These are phyloP conservation scores for Nicotiana attenuata DNA, from an alignment of 257 asterid genomes.

Conservation along the genomic window DNA sequence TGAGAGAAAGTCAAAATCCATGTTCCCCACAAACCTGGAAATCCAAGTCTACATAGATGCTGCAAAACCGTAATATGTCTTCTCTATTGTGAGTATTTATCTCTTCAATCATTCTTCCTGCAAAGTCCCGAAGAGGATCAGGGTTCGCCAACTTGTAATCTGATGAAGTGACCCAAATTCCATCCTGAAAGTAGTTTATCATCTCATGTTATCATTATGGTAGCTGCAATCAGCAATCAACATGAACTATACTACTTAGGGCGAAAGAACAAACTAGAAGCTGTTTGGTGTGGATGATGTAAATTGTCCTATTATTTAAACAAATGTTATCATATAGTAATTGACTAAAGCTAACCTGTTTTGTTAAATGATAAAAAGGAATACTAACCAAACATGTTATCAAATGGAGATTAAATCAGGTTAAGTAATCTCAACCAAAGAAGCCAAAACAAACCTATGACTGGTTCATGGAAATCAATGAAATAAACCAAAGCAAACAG, in stretches of 20 bases:
- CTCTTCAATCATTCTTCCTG: conserved; percentile 71
- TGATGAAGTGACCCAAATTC: conserved; percentile 59
- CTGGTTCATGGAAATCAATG: background rate
- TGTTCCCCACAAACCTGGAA: conserved; percentile 55
- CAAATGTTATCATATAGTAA: background rate
- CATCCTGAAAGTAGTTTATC: conserved; percentile 45
- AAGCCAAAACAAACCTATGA: background rate
- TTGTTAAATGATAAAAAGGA: background rate
- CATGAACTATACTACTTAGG: background rate
- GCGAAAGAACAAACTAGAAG: background rate
- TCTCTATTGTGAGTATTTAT: conserved; percentile 65
- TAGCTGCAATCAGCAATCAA: background rate
- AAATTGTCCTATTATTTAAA: background rate
- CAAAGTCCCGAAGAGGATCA: conserved; percentile 84
- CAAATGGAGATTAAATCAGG: background rate
- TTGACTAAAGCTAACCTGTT: background rate
- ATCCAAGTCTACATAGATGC: conserved; percentile 64
- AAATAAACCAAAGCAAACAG: conserved; percentile 8
- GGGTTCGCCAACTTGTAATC: conserved; percentile 79
- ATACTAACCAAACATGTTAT: background rate
- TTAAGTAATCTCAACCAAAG: background rate
- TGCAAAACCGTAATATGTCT: conserved; percentile 80
- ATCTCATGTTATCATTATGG: background rate
- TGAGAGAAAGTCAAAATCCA: background rate
- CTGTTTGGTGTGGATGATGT: background rate